Evolutionary conservation across 345 rosid species (phyloP).

Genomic region (Arabis alpina): DNA sequence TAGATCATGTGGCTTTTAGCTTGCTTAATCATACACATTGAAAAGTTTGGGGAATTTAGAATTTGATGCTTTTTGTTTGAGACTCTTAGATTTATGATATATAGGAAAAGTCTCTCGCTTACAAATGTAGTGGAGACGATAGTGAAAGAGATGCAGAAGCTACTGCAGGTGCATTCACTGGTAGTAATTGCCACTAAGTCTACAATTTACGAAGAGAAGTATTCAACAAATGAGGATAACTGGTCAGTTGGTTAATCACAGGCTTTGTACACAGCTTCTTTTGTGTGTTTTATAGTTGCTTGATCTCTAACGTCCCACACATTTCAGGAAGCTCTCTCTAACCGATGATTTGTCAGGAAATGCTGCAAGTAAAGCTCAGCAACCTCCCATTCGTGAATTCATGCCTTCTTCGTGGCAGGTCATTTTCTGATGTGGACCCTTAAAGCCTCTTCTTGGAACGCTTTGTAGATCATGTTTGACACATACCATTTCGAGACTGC

Average conservation of each 20-base stretch:
- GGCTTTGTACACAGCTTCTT: not conserved
- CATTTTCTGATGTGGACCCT: slow-evolving; percentile 27
- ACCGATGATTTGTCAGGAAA: slow-evolving; percentile 36
- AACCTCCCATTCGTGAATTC: slow-evolving; percentile 59
- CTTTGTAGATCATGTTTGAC: not conserved
- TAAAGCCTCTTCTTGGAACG: slow-evolving; percentile 8
- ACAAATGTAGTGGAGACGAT: slow-evolving; percentile 60
- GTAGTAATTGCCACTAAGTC: slow-evolving; percentile 70
- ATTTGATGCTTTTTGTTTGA: slow-evolving; percentile 8
- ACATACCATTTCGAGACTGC: not conserved
- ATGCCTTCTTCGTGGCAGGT: slow-evolving; percentile 97
- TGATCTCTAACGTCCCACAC: slow-evolving; percentile 30
- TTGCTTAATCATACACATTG: slow-evolving; percentile 1
- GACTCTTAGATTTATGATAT: slow-evolving; percentile 12
- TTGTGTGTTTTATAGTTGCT: slow-evolving; percentile 24
- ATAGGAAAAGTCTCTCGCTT: slow-evolving; percentile 71
- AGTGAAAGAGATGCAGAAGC: slow-evolving; percentile 72
- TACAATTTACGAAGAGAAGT: slow-evolving; percentile 50
- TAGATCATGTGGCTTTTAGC: not conserved
- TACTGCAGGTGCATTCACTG: slow-evolving; percentile 64
- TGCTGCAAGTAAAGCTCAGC: slow-evolving; percentile 44
- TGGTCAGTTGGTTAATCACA: slow-evolving; percentile 46
- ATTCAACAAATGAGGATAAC: slow-evolving; percentile 45
- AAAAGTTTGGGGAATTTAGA: slow-evolving; percentile 6
- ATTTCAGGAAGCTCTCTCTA: slow-evolving; percentile 44